Conservation (phyloP, 176 grass and related monocot species). For the Eremochloa ophiuroides region DNA sequence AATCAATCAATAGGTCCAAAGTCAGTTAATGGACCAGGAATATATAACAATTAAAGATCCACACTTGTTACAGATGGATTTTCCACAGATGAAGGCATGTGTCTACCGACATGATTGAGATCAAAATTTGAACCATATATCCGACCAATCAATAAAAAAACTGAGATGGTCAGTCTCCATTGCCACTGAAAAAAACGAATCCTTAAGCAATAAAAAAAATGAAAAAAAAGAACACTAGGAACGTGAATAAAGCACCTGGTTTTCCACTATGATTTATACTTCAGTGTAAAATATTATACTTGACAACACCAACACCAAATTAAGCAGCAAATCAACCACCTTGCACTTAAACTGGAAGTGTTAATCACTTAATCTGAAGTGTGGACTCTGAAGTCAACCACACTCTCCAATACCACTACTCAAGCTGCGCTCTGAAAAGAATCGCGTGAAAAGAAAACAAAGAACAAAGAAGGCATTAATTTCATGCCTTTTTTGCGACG, state of each 20-base stretch:
- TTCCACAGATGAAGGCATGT: background rate
- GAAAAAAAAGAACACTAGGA: background rate
- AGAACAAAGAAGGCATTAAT: background rate
- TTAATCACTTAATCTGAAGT: background rate
- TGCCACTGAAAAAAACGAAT: background rate
- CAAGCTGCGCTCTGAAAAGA: background rate
- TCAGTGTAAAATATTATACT: background rate
- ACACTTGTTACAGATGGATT: background rate
- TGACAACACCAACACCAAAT: background rate
- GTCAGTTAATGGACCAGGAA: background rate
- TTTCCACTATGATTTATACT: background rate
- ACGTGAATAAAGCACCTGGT: background rate
- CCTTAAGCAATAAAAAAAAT: background rate
- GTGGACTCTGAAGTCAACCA: conserved; percentile 17
- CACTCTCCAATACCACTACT: background rate
- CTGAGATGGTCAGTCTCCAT: background rate
- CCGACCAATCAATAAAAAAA: background rate
- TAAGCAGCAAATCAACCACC: background rate
- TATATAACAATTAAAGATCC: background rate
- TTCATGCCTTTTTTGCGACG: background rate
- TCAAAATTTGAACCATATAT: background rate
- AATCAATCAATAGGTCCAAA: background rate
- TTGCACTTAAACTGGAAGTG: background rate
- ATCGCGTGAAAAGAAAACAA: background rate
- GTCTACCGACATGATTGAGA: background rate